These are phyloP conservation scores for Colletotrichum navitas DNA, from an alignment of 2,329 filamentous ascomycete genomes.

Conservation along the genomic window DNA sequence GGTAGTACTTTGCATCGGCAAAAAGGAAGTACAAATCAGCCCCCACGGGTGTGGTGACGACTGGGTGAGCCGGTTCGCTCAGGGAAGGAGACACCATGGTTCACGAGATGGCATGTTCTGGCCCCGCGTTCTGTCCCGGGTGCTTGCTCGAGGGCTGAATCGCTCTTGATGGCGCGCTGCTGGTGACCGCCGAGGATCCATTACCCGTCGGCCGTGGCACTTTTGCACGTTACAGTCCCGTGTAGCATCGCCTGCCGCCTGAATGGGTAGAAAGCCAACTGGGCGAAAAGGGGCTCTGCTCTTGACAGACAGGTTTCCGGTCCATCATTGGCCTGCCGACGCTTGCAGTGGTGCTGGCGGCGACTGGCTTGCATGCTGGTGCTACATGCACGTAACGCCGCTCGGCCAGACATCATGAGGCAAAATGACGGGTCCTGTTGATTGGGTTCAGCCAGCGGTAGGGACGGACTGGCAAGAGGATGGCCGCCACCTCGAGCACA, in stretches of 20 bases:
- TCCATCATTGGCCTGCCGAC: neutral
- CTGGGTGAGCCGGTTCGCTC: neutral
- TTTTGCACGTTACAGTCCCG: conserved; percentile 3
- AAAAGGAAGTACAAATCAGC: neutral
- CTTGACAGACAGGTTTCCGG: neutral
- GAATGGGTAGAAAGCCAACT: neutral
- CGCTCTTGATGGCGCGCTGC: neutral
- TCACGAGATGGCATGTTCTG: neutral
- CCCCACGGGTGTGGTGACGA: neutral
- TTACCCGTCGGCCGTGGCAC: neutral
- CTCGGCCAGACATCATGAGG: conserved; percentile 5
- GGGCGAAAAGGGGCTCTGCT: neutral
- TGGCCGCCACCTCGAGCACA: neutral
- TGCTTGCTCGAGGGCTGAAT: conserved; percentile 1
- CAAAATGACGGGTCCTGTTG: neutral
- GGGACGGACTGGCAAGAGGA: neutral
- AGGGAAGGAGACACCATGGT: neutral
- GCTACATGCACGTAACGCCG: neutral
- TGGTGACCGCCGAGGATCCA: neutral
- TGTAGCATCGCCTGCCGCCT: neutral
- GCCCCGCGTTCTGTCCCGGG: neutral
- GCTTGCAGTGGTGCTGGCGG: neutral
- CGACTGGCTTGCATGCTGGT: neutral
- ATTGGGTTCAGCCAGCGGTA: neutral
- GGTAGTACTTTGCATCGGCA: neutral